Percentiles rank a stretch among this genome's conserved stretches.
These are phyloP conservation scores for Miamiensis avidus DNA, from an alignment of 169 alveolate genomes.

Conservation along the genomic window DNA sequence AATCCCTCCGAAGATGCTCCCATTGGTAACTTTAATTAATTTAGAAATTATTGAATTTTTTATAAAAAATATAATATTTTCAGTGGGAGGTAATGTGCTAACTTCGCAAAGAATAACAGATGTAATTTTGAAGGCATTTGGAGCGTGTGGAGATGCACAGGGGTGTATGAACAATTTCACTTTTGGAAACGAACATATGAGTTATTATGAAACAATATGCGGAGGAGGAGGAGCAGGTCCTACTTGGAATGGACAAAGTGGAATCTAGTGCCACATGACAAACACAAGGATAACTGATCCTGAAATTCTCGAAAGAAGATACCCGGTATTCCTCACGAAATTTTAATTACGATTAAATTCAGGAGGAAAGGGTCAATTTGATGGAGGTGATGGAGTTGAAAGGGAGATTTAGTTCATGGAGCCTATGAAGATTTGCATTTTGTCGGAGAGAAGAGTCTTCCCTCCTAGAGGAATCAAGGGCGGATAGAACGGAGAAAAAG, in stretches of 20 bases:
- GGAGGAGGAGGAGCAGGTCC: conserved; percentile 91
- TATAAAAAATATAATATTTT: no score
- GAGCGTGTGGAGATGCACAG: conserved; percentile 73
- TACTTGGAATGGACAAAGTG: conserved; percentile 76
- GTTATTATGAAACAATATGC: conserved; percentile 85
- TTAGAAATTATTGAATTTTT: no score
- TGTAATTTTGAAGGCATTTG: conserved; percentile 76
- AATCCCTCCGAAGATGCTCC: conserved; percentile 65
- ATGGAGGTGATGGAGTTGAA: conserved; percentile 84
- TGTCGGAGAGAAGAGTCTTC: conserved; percentile 79
- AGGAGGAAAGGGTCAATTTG: conserved; percentile 80
- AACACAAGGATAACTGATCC: conserved; percentile 88
- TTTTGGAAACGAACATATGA: conserved; percentile 71
- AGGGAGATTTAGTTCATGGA: conserved; percentile 74
- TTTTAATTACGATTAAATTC: conserved; percentile 70
- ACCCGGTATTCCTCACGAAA: conserved; percentile 71
- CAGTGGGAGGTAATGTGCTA: conserved; percentile 85
- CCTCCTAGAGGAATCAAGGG: conserved; percentile 85
- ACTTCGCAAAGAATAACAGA: conserved; percentile 83
- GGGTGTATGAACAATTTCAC: conserved; percentile 89
- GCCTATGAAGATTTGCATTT: conserved; percentile 56
- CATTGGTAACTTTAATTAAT: conserved; percentile 53
- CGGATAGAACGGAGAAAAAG: conserved; percentile 75
- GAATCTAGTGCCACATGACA: conserved; percentile 89
- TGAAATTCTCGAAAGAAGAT: conserved; percentile 81